Evolutionary conservation across 2,329 filamentous ascomycete species (phyloP), one percentile per base, ranked within the genome.

Genomic region (Fusarium verticillioides): DNA sequence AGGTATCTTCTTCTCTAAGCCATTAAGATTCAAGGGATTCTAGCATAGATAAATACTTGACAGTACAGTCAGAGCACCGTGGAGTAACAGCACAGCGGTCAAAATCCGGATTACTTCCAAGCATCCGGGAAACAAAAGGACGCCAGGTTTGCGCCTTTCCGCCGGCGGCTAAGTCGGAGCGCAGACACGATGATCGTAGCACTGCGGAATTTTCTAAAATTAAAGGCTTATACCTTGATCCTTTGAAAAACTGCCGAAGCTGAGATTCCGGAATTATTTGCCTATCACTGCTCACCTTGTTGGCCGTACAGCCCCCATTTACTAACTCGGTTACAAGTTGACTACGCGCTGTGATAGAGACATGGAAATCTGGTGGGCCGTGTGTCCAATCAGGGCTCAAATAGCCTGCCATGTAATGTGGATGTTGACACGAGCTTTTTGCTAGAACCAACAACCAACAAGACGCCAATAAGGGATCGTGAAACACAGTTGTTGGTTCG

Each of bases 171-270:
- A 19, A 36, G 30, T 26, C 30, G n/a, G 30, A 26, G 15, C 16
- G 32, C 32, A 26, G 30, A 52, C 16, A 36, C 1, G 11, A 26
- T 23, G 16, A 26, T 26, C 16, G 11, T 32, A 11, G 5, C 8
- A 11, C 9, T 4, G 4, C 2, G 37, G 0, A 2, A 1, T 11
- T 21, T 2, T 5, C 0, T 36, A 36, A 37, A 21, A 53, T 37
- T 53, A 37, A 37, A 53, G 32, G 49, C 7, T 0, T 32, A 52
- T 52, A 15, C 1, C 3, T 2, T 26, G 12, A 37, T 23, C 18
- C 21, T 5, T 1, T 11, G 0, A 37, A 28, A 11, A 23, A 37
- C 49, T 21, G 32, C 49, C n/a, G 49, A 37, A 37, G 5, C 4
- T 53, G 18, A 9, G 4, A 19, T 15, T 23, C 11, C 6, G 2